Evolutionary conservation across 192 early-diverging fungal species (phyloP).

Genomic region (Powellomyces hirtus): DNA sequence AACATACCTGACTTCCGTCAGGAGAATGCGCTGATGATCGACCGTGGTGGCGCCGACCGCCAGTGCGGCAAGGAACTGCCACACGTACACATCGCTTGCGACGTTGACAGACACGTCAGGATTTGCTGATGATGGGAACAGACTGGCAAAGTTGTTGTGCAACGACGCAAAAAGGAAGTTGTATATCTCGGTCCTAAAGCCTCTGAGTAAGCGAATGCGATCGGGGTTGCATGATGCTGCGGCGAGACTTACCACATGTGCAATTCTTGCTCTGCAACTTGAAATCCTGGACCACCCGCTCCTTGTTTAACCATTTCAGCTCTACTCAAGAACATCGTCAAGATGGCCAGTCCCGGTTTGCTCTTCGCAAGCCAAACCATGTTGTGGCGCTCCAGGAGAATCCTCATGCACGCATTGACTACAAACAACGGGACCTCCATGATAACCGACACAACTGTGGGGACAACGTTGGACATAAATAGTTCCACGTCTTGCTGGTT

Average conservation of each 20-base stretch:
- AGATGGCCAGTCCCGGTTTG: constrained; percentile 78
- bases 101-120: constrained; percentile 17
- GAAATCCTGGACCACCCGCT: not conserved
- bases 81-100: constrained; percentile 85
- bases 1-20: constrained; percentile 82
- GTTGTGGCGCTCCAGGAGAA: constrained; percentile 89
- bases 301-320: constrained; percentile 85
- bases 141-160: constrained; percentile 65
- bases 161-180: constrained; percentile 75
- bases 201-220: not conserved
- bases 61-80: constrained; percentile 97
- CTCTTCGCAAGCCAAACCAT: constrained; percentile 81
- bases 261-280: constrained; percentile 23
- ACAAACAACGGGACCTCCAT: constrained; percentile 80
- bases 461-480: constrained; percentile 87
- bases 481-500: constrained; percentile 55
- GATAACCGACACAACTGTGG: constrained; percentile 75
- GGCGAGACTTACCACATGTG: constrained; percentile 30
- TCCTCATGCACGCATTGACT: constrained; percentile 73
- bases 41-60: constrained; percentile 85
- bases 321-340: constrained; percentile 87
- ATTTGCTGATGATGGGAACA: constrained; percentile 64
- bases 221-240: not conserved
- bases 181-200: constrained; percentile 73
- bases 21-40: constrained; percentile 90